Evolutionary conservation across 306 rosid genomes (phyloP), one percentile per base, ranked within the genome.

Genomic region (Castanea crenata): DNA sequence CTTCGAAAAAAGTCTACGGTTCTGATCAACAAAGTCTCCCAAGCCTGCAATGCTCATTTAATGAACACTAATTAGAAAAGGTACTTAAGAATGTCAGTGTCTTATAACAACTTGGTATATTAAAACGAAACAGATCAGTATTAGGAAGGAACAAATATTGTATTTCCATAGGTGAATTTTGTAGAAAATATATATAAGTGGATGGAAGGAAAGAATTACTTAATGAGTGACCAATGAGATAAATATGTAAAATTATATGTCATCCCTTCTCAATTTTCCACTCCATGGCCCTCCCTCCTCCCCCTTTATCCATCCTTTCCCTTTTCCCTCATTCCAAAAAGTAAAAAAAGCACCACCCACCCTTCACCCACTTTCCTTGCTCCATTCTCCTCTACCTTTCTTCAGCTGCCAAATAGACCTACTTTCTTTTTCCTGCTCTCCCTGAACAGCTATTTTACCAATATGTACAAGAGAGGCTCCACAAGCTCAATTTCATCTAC

Each of bases 21-120:
- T 92, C 69, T 61, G 78, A 90, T 92, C 99, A 80, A 95, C 92
- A 79, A 87, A 87, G 77, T 91, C 84, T 55, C 94, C 92, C 73
- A 90, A 82, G 71, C 90, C 97, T 95, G 88, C 70, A 76, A 85
- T 21, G 52, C 73, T 69, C 67, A 74, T 85, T 75, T 25, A 31
- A 56, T 29, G 57, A 87, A 56, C 56, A 74, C 58, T 75, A 85
- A 35, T 67, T 67, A 67, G 51, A 67, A 19, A 65, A 23, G 51
- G 51, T 67, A 19, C 35, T 35, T 35, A 6, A 67, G 25, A 67
- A 18, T 46, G 4, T 34, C 25, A 32, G 25, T 10, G 18, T 64
- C 70, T 29, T 31, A 4, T 8, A 63, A 25, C 0, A 29, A 6
- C 7, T 15, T 1, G 20, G 2, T 29, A 29, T 16, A 64, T 35